Evolutionary conservation across 768 basidiomycete species (phyloP).

Genomic region (Thelephora aurantiotincta): DNA sequence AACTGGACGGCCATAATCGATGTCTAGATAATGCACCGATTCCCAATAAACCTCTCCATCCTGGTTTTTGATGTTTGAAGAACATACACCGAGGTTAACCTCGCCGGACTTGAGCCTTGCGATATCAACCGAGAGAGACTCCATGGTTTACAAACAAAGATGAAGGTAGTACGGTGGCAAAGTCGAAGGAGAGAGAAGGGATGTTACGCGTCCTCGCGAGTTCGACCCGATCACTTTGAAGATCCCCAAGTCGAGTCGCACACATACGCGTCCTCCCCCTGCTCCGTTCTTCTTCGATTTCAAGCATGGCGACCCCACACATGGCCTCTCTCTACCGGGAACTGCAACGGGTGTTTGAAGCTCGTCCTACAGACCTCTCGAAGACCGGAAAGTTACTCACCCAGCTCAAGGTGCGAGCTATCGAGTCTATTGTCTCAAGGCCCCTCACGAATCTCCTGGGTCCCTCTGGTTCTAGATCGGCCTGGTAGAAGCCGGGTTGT

Average conservation of each 20-base stretch:
- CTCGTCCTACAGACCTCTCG: constrained; percentile 52
- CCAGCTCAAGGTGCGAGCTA: constrained; percentile 53
- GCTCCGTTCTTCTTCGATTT: not conserved
- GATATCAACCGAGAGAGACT: constrained; percentile 45
- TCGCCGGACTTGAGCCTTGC: constrained; percentile 85
- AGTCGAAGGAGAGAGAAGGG: constrained; percentile 4
- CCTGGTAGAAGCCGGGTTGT: constrained; percentile 61
- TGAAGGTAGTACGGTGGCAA: not conserved
- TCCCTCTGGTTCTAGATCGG: constrained; percentile 36
- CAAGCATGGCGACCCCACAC: constrained; percentile 33
- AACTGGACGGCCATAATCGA: constrained; percentile 99
- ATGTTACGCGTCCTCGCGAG: constrained; percentile 28
- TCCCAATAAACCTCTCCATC: not conserved
- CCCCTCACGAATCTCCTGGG: no score
- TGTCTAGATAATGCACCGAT: constrained; percentile 36
- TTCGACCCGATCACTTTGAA: constrained; percentile 1
- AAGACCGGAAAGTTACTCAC: constrained; percentile 48
- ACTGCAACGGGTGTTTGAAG: constrained; percentile 50
- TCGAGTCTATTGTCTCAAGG: not conserved
- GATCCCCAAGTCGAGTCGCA: not conserved
- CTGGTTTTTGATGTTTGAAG: not conserved
- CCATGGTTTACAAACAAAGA: no score
- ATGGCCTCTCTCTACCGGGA: constrained; percentile 51
- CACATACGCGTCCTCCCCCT: constrained; percentile 5
- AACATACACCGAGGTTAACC: constrained; percentile 88